phyloP scores from a whole-genome alignment of 306 rosid species.

The Sicyos baderoa region DNA sequence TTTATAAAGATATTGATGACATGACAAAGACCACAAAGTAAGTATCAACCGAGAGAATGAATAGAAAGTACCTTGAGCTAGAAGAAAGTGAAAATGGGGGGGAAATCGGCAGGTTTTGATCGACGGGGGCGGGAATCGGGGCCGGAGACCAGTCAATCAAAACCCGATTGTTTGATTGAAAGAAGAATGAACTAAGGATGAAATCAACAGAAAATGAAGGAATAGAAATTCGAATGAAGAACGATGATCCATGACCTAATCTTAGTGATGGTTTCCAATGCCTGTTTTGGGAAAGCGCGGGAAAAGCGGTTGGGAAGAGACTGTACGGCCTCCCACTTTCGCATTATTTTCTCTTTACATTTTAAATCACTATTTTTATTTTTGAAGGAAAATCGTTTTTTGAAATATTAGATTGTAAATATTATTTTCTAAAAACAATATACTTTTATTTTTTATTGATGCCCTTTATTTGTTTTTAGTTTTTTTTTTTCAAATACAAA shows the following conservation, averaged over 20 bases:
- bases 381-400: too few species aligned
- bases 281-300: slow-evolving; percentile 40
- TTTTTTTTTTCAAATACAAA: not conserved
- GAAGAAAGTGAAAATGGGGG: not conserved
- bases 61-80: not conserved
- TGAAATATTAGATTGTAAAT: not conserved
- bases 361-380: not conserved
- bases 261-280: slow-evolving; percentile 8
- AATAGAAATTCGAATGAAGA: slow-evolving; percentile 26
- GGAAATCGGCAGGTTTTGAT: slow-evolving; percentile 28
- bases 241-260: slow-evolving; percentile 25
- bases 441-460: too few species aligned
- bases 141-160: slow-evolving; percentile 40
- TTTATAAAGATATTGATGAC: too few species aligned
- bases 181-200: slow-evolving; percentile 24
- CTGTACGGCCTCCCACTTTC: not conserved
- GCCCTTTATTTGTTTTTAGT: too few species aligned
- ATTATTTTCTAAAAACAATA: not conserved
- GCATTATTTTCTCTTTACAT: slow-evolving; percentile 5
- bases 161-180: slow-evolving; percentile 25
- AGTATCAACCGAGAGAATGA: not conserved
- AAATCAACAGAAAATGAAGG: slow-evolving; percentile 18
- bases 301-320: slow-evolving; percentile 32
- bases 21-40: too few species aligned
- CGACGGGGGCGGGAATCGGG: slow-evolving; percentile 19